Percentiles rank a stretch among this genome's conserved stretches.
phyloP scores from a whole-genome alignment of 2,329 filamentous ascomycete genomes.

The Penicillium sp. region DNA sequence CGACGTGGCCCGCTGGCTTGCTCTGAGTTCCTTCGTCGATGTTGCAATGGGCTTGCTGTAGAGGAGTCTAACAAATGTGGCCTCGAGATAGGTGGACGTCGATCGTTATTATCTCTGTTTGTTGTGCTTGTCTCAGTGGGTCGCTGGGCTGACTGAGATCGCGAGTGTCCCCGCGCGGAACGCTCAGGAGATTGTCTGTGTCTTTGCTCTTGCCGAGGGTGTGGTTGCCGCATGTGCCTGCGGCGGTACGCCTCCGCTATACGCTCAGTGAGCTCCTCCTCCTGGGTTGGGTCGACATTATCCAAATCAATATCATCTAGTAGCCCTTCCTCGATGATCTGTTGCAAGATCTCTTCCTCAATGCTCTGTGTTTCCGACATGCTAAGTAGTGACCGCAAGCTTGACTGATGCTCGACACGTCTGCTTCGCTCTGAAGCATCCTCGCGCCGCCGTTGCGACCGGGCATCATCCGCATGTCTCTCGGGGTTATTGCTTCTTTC shows the following conservation, averaged over 20 bases:
- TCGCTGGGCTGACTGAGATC: conserved; percentile 33
- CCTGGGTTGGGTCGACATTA: conserved; percentile 76
- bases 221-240: conserved; percentile 57
- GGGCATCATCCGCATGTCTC: conserved; percentile 38
- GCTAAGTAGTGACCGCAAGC: conserved; percentile 78
- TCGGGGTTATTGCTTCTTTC: conserved; percentile 40
- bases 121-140: conserved; percentile 14
- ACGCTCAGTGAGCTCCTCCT: conserved; percentile 85
- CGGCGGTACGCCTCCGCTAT: conserved; percentile 86
- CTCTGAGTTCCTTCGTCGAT: conserved; percentile 39
- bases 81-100: conserved; percentile 30
- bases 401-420: conserved; percentile 84
- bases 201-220: conserved; percentile 36
- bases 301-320: conserved; percentile 86
- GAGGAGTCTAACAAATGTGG: conserved; percentile 36
- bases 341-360: conserved; percentile 82
- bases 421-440: conserved; percentile 44
- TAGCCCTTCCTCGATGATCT: conserved; percentile 83
- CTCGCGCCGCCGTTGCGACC: conserved; percentile 36
- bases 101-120: conserved; percentile 19
- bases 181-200: conserved; percentile 31
- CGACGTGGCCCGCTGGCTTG: conserved; percentile 30
- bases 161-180: conserved; percentile 26
- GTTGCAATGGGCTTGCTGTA: conserved; percentile 22
- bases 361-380: conserved; percentile 73